A percentile compares a stretch with the other conserved stretches of the same genome.
phyloP scores from a whole-genome alignment of 1,284 basidiomycete species.

The Boletus semigastroideus region DNA sequence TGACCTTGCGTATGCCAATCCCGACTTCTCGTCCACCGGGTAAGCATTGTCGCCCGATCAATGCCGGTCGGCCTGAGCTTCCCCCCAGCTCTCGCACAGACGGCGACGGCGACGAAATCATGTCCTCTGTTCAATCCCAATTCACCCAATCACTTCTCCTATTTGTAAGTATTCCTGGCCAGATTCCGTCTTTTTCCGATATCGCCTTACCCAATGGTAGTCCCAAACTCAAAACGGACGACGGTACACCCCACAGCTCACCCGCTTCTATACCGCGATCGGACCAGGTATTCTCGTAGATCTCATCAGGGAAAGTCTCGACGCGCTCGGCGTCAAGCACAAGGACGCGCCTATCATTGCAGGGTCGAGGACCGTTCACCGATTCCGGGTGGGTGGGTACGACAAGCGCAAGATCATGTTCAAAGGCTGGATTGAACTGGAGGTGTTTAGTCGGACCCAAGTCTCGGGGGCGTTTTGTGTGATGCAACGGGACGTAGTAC shows the following conservation, averaged over 20 bases:
- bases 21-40: slow-evolving; percentile 38
- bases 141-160: slow-evolving; percentile 63
- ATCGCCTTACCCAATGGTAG: slow-evolving; percentile 35
- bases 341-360: slow-evolving; percentile 38
- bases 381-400: slow-evolving; percentile 62
- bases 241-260: slow-evolving; percentile 69
- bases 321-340: slow-evolving; percentile 48
- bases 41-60: slow-evolving; percentile 12
- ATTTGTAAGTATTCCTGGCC: slow-evolving; percentile 44
- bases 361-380: slow-evolving; percentile 27
- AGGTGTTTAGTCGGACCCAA: slow-evolving; percentile 49
- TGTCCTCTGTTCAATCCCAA: slow-evolving; percentile 52
- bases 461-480: slow-evolving; percentile 60
- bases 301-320: slow-evolving; percentile 53
- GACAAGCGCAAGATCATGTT: slow-evolving; percentile 60
- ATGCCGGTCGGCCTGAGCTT: not conserved
- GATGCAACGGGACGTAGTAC: slow-evolving; percentile 63
- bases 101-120: slow-evolving; percentile 56
- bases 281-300: slow-evolving; percentile 51
- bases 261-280: slow-evolving; percentile 69
- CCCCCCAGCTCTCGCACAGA: slow-evolving; percentile 33
- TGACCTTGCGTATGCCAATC: slow-evolving; percentile 68
- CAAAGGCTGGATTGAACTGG: slow-evolving; percentile 71
- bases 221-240: slow-evolving; percentile 73
- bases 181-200: not conserved